Percentiles rank a stretch among this genome's conserved stretches.
Evolutionary conservation across 169 alveolate genomes (phyloP).

Genomic region (Eimeria brunetti): DNA sequence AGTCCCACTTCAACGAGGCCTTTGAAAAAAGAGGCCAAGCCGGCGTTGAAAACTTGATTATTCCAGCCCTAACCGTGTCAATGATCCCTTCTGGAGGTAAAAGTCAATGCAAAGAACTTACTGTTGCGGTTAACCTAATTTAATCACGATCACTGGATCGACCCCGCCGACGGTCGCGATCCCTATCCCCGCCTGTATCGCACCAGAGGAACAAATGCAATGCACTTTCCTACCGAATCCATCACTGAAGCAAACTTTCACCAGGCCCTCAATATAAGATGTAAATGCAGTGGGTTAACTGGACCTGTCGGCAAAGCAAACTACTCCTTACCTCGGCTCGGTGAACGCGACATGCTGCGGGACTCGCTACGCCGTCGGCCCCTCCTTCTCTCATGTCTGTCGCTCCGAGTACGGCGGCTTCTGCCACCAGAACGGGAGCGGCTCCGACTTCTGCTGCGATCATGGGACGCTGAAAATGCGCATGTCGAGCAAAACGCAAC

Average conservation of each 20-base stretch:
- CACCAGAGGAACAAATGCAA: background rate
- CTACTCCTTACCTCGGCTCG: constrained; percentile 42
- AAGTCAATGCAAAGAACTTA: background rate
- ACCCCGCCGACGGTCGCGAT: constrained; percentile 70
- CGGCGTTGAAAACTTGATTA: background rate
- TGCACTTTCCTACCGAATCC: background rate
- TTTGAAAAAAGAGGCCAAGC: background rate
- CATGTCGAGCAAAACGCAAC: background rate
- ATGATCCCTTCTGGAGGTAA: background rate
- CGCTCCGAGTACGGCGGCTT: constrained; percentile 71
- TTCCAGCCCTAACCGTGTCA: background rate
- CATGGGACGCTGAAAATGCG: constrained; percentile 43
- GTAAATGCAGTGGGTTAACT: background rate
- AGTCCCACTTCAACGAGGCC: background rate
- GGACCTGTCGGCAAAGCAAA: background rate
- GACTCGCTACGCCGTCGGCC: constrained; percentile 73
- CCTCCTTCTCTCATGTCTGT: constrained; percentile 59
- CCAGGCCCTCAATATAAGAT: background rate
- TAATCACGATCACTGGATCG: constrained; percentile 57
- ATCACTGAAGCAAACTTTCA: background rate
- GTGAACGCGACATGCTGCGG: constrained; percentile 60
- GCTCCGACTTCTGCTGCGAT: constrained; percentile 74
- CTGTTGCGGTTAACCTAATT: background rate
- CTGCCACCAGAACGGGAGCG: constrained; percentile 61
- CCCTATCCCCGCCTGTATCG: constrained; percentile 55